Evolutionary conservation across 1,284 basidiomycete genomes (phyloP).

Genomic region (Ganoderma leucocontextum): DNA sequence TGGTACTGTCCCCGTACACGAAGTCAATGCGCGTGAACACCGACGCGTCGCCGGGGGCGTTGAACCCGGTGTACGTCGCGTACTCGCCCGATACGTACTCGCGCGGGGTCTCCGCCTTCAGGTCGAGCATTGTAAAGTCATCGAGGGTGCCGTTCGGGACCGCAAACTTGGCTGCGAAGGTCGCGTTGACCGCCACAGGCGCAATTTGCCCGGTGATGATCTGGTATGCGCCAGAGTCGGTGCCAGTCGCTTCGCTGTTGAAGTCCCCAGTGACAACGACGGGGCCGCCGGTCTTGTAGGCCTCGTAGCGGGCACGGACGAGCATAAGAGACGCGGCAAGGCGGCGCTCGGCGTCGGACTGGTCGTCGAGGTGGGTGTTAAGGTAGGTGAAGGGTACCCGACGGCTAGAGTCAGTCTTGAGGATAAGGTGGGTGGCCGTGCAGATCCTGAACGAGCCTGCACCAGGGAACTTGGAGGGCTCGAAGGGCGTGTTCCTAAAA

Average conservation of each 20-base stretch:
- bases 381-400: slow-evolving; percentile 49
- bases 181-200: slow-evolving; percentile 51
- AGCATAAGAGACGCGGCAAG: slow-evolving; percentile 61
- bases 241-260: slow-evolving; percentile 56
- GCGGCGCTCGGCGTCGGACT: slow-evolving; percentile 59
- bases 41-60: slow-evolving; percentile 47
- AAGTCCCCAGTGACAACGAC: slow-evolving; percentile 64
- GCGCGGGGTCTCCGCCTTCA: slow-evolving; percentile 53
- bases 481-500: slow-evolving; percentile 56
- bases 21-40: slow-evolving; percentile 60
- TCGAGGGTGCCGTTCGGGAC: slow-evolving; percentile 44
- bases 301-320: slow-evolving; percentile 57
- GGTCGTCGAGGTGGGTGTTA: slow-evolving; percentile 64
- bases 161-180: slow-evolving; percentile 53
- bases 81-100: slow-evolving; percentile 54
- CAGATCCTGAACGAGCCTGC: slow-evolving; percentile 63
- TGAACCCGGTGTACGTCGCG: slow-evolving; percentile 65
- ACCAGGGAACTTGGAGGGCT: slow-evolving; percentile 59
- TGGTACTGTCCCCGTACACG: slow-evolving; percentile 57
- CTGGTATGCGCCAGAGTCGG: slow-evolving; percentile 58
- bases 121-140: slow-evolving; percentile 55
- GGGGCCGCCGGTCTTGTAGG: slow-evolving; percentile 46
- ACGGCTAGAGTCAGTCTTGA: slow-evolving; percentile 27
- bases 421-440: slow-evolving; percentile 53
- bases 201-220: slow-evolving; percentile 53